phyloP scores from a whole-genome alignment of 75 land plant genomes.

The Pinus tabuliformis region DNA sequence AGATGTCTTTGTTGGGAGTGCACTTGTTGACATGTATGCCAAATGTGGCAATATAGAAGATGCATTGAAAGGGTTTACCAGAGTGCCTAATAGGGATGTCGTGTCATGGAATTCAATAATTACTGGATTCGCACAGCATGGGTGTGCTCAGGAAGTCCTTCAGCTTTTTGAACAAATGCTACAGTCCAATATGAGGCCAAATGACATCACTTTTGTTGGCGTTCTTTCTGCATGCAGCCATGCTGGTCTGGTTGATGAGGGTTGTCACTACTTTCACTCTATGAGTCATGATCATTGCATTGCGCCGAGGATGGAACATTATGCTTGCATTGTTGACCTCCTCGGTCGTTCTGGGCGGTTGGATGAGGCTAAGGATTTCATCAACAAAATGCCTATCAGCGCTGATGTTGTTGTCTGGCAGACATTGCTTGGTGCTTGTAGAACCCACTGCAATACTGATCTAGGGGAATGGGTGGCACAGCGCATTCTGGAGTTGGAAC shows the following conservation, averaged over 20 bases:
- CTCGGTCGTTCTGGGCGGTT: neutral
- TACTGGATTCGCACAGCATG: constrained; percentile 22
- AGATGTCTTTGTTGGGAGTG: constrained; percentile 56
- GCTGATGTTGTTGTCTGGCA: neutral
- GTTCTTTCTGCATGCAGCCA: constrained; percentile 9
- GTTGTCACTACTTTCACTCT: neutral
- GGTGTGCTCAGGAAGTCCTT: constrained; percentile 16
- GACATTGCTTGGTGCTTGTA: neutral
- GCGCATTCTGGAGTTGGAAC: neutral
- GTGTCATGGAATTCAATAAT: constrained; percentile 69
- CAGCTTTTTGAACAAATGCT: constrained; percentile 37
- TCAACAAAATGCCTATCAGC: neutral
- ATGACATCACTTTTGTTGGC: constrained; percentile 21
- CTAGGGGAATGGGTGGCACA: neutral
- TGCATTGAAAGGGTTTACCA: constrained; percentile 60
- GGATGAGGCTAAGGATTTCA: neutral
- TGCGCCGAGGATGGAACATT: neutral
- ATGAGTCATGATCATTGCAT: neutral
- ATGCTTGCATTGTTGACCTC: neutral
- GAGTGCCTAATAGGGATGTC: constrained; percentile 47
- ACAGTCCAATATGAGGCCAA: constrained; percentile 9
- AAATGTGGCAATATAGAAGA: constrained; percentile 52
- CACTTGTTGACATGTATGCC: constrained; percentile 61
- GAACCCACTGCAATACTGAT: neutral
- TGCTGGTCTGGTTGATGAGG: neutral